Evolutionary conservation across 2,329 filamentous ascomycete genomes (phyloP).

Genomic region (Herpotrichia juniperi): DNA sequence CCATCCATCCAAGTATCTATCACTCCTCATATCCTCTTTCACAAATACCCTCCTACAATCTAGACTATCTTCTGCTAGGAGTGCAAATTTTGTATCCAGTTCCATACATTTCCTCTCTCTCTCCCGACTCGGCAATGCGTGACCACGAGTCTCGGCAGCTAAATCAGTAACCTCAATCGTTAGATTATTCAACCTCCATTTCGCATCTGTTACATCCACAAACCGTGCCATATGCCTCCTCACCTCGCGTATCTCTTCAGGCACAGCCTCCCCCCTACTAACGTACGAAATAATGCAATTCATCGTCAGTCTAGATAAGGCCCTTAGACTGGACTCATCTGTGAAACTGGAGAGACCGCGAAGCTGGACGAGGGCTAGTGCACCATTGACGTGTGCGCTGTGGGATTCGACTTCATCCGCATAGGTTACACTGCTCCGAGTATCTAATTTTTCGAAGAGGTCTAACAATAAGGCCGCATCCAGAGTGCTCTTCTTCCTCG

Average conservation of each 20-base stretch:
- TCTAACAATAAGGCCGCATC: conserved; percentile 30
- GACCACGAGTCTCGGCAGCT: conserved; percentile 17
- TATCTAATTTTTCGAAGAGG: conserved; percentile 35
- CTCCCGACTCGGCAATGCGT: conserved; percentile 18
- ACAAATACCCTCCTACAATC: conserved; percentile 5
- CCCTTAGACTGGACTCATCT: conserved; percentile 17
- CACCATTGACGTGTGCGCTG: conserved; percentile 30
- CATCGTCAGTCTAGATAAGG: conserved; percentile 24
- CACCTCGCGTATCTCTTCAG: conserved; percentile 24
- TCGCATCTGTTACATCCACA: conserved; percentile 31
- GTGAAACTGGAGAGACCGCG: conserved; percentile 24
- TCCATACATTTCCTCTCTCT: conserved; percentile 18
- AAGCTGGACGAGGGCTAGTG: conserved; percentile 29
- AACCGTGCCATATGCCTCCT: conserved; percentile 26
- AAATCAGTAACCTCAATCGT: conserved; percentile 34
- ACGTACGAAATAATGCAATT: conserved; percentile 40
- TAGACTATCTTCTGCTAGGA: conserved; percentile 19
- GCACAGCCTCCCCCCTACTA: conserved; percentile 22
- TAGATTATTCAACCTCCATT: conserved; percentile 36
- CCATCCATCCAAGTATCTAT: conserved; percentile 8
- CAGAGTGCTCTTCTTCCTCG: conserved; percentile 19
- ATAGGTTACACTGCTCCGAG: conserved; percentile 11
- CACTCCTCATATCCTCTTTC: background rate
- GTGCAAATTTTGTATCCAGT: conserved; percentile 30
- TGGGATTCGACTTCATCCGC: conserved; percentile 12